These are phyloP conservation scores for Cutaneotrichosporon sp. DNA, from an alignment of 1,284 basidiomycete genomes.

Conservation along the genomic window DNA sequence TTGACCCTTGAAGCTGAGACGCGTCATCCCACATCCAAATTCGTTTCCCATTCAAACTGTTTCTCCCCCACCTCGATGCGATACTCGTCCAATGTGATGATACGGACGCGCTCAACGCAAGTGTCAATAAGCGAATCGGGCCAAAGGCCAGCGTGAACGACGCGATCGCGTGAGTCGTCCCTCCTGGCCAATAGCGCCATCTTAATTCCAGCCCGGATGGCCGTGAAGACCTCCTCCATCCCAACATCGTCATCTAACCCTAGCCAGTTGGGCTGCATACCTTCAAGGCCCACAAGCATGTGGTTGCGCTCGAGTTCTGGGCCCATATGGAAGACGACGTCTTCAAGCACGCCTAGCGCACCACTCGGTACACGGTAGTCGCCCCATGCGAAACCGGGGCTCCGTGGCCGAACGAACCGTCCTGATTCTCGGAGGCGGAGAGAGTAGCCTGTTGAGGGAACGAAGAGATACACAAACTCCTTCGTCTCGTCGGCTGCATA, in stretches of 20 bases:
- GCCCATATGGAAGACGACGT: slow-evolving; percentile 5
- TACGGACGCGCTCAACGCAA: not conserved
- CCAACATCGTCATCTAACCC: not conserved
- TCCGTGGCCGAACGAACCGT: not conserved
- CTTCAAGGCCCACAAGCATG: not conserved
- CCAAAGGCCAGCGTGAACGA: slow-evolving; percentile 1
- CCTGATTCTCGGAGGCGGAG: not conserved
- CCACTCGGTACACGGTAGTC: not conserved
- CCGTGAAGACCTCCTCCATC: not conserved
- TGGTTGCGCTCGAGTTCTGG: slow-evolving; percentile 6
- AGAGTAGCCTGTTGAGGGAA: not conserved
- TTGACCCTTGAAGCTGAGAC: too few species aligned
- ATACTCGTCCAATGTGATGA: slow-evolving; percentile 6
- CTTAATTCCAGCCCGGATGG: not conserved
- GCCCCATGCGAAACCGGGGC: not conserved
- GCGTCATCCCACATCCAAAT: not conserved
- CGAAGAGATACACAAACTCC: slow-evolving; percentile 1
- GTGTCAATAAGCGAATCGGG: not conserved
- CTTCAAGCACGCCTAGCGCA: slow-evolving; percentile 7
- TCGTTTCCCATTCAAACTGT: not conserved
- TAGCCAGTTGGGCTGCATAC: not conserved
- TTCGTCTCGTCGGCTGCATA: not conserved
- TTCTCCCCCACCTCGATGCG: not conserved
- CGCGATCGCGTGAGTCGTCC: not conserved
- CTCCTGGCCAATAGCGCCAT: not conserved